Conservation (phyloP, 73 alveolate species). For the Stentor coeruleus region DNA sequence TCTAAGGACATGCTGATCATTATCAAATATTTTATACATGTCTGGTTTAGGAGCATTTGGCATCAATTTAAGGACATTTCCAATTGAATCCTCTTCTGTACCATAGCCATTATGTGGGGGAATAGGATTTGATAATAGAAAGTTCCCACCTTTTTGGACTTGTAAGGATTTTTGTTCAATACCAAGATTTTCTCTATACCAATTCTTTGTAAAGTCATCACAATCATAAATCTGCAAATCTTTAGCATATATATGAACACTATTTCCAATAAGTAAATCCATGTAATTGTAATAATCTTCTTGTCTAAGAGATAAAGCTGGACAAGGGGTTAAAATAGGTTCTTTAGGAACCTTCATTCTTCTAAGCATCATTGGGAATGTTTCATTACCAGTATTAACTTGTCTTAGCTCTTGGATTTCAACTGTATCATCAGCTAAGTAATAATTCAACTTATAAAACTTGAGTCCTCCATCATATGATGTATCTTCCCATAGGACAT, state of each 20-base stretch:
- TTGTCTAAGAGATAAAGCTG: constrained; percentile 67
- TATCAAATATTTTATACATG: constrained; percentile 77
- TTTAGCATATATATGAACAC: constrained; percentile 69
- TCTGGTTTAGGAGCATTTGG: constrained; percentile 88
- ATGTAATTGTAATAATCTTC: constrained; percentile 71
- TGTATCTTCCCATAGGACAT: constrained; percentile 79
- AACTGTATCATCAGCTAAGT: constrained; percentile 84
- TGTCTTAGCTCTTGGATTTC: constrained; percentile 76
- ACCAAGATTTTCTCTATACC: constrained; percentile 77
- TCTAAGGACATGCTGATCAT: constrained; percentile 87
- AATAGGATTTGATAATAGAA: constrained; percentile 71
- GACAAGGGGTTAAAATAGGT: constrained; percentile 51
- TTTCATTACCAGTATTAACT: constrained; percentile 83
- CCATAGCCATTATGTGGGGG: constrained; percentile 96
- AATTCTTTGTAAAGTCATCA: constrained; percentile 81
- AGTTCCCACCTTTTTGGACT: constrained; percentile 69
- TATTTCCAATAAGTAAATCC: constrained; percentile 74
- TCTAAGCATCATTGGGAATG: constrained; percentile 89
- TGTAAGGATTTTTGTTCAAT: constrained; percentile 67
- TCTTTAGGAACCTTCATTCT: constrained; percentile 73
- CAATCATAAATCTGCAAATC: constrained; percentile 65
- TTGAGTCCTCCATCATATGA: constrained; percentile 90
- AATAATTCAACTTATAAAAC: constrained; percentile 76
- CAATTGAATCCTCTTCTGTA: constrained; percentile 90
- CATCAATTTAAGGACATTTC: constrained; percentile 69